Evolutionary conservation across 192 early-diverging fungal species (phyloP).

Genomic region (Podila clonocystis): DNA sequence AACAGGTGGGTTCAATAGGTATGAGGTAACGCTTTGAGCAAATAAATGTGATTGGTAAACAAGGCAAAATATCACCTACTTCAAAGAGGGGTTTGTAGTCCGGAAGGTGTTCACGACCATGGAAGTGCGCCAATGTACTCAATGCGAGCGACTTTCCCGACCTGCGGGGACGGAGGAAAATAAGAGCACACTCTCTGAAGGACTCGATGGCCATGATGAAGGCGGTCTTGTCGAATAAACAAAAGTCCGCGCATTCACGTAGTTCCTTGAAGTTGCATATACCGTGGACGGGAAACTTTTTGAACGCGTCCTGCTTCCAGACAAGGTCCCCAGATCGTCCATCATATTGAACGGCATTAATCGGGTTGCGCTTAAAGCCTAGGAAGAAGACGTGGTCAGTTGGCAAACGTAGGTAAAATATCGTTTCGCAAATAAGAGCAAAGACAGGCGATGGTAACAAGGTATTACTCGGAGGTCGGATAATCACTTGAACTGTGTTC

Average conservation of each 20-base stretch:
- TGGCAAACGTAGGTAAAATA: constrained; percentile 11
- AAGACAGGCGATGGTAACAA: constrained; percentile 4
- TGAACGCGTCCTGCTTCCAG: constrained; percentile 38
- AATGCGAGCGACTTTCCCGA: constrained; percentile 46
- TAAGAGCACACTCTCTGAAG: constrained; percentile 16
- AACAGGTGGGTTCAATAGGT: constrained; percentile 16
- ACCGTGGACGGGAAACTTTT: constrained; percentile 23
- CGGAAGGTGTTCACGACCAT: constrained; percentile 47
- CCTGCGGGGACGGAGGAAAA: constrained; percentile 47
- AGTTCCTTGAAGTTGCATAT: constrained; percentile 26
- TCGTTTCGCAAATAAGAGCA: background rate
- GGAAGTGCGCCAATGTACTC: constrained; percentile 47
- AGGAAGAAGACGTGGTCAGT: constrained; percentile 5
- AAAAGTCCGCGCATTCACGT: constrained; percentile 16
- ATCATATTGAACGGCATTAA: constrained; percentile 32
- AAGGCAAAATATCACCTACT: constrained; percentile 25
- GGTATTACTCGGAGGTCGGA: constrained; percentile 23
- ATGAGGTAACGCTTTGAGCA: constrained; percentile 16
- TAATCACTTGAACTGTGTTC: constrained; percentile 26
- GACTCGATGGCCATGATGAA: constrained; percentile 39
- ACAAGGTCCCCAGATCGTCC: constrained; percentile 31
- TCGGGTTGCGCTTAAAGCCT: constrained; percentile 16
- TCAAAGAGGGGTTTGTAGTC: constrained; percentile 38
- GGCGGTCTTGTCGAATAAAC: constrained; percentile 45
- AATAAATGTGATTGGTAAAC: constrained; percentile 3